Conservation (phyloP, 345 rosid species). For the Linum tenue region DNA sequence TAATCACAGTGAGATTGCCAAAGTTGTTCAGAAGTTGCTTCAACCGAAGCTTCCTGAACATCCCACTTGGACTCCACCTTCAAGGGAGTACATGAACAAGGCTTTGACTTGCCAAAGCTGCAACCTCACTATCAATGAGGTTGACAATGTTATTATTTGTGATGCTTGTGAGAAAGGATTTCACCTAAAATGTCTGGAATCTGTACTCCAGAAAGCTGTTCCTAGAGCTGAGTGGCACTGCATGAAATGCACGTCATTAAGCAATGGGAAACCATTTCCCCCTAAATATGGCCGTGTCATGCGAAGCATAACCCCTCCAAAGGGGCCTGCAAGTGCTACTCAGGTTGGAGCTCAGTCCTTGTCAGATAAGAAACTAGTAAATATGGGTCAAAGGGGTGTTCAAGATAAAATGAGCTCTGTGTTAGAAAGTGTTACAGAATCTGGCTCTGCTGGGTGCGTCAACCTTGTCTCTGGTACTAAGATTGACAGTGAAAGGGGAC, state of each 20-base stretch:
- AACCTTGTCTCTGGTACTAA: constrained; percentile 22
- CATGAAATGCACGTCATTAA: constrained; percentile 51
- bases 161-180: constrained; percentile 92
- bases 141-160: constrained; percentile 68
- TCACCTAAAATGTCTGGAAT: constrained; percentile 73
- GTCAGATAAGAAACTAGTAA: constrained; percentile 44
- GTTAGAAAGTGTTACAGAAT: constrained; percentile 24
- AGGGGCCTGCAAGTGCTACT: constrained; percentile 41
- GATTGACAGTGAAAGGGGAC: constrained; percentile 19
- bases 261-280: constrained; percentile 77
- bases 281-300: constrained; percentile 82
- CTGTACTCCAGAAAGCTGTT: constrained; percentile 50
- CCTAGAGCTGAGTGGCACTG: constrained; percentile 95
- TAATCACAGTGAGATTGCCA: constrained; percentile 62
- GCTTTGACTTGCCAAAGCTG: constrained; percentile 65
- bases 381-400: constrained; percentile 31
- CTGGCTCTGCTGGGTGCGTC: constrained; percentile 19
- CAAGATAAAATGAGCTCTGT: constrained; percentile 37
- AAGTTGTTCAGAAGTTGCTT: constrained; percentile 55
- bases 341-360: constrained; percentile 36
- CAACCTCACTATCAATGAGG: constrained; percentile 51
- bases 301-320: constrained; percentile 45
- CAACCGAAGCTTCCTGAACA: constrained; percentile 49
- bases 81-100: constrained; percentile 83
- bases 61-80: constrained; percentile 88